Conservation (phyloP, 2,329 filamentous ascomycete genomes). For the Stemphylium vesicarium region DNA sequence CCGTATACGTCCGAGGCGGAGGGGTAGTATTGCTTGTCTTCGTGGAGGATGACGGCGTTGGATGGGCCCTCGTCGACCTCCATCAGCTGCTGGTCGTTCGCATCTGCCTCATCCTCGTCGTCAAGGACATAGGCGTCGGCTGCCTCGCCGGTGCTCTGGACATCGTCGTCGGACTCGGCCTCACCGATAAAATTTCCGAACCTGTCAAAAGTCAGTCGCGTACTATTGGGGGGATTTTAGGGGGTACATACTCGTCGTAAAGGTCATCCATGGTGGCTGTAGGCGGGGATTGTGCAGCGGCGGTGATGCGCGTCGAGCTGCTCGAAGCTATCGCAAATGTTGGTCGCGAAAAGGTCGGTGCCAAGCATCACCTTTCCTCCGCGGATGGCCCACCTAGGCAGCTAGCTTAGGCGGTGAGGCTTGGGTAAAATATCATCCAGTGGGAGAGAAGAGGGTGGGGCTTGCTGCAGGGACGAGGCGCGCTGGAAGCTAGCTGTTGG, state of each 20-base stretch:
- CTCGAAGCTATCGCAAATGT: constrained; percentile 39
- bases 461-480: constrained; percentile 23
- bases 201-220: constrained; percentile 56
- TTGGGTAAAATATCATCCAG: constrained; percentile 19
- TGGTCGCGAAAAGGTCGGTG: constrained; percentile 25
- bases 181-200: constrained; percentile 99
- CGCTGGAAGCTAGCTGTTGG: not conserved
- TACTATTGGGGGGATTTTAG: not conserved
- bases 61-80: constrained; percentile 91
- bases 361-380: not conserved
- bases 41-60: constrained; percentile 96
- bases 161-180: constrained; percentile 87
- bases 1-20: constrained; percentile 97
- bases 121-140: constrained; percentile 81
- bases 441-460: constrained; percentile 9
- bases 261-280: constrained; percentile 81
- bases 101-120: constrained; percentile 55
- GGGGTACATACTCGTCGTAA: constrained; percentile 79
- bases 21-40: constrained; percentile 99
- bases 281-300: constrained; percentile 18
- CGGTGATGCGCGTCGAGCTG: constrained; percentile 26
- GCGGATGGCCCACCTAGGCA: constrained; percentile 15
- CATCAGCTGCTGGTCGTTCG: constrained; percentile 84
- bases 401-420: constrained; percentile 36
- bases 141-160: constrained; percentile 74